These are phyloP conservation scores for Eucalyptus coolabah DNA, from an alignment of 345 rosid species.

Conservation along the genomic window DNA sequence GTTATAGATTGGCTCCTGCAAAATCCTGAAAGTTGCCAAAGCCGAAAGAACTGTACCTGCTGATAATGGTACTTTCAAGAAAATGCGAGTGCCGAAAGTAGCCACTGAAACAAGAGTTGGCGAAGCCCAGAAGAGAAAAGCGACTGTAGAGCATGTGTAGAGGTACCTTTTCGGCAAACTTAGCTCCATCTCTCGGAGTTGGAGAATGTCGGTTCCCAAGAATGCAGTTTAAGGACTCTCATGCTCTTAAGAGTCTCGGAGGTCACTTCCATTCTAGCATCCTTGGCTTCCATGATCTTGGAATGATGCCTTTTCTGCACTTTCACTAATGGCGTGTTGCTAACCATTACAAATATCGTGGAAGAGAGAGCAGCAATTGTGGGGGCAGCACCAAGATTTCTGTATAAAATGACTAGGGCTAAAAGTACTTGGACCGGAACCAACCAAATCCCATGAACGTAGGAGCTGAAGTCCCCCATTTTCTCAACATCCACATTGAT, in stretches of 20 bases:
- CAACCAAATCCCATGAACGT: constrained; percentile 59
- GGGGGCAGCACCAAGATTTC: constrained; percentile 53
- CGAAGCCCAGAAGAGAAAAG: constrained; percentile 66
- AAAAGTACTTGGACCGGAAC: constrained; percentile 48
- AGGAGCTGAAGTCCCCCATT: constrained; percentile 50
- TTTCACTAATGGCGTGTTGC: constrained; percentile 49
- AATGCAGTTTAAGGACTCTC: constrained; percentile 2
- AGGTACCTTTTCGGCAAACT: constrained; percentile 35
- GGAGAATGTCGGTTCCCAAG: constrained; percentile 3
- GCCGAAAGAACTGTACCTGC: constrained; percentile 41
- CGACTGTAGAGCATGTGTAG: constrained; percentile 41
- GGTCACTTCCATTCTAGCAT: neutral
- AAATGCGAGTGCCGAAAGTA: constrained; percentile 41
- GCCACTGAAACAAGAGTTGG: constrained; percentile 49
- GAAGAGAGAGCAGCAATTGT: constrained; percentile 38
- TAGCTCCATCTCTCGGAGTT: constrained; percentile 19
- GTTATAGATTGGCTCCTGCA: constrained; percentile 63
- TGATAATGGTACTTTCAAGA: constrained; percentile 22
- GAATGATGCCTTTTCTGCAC: constrained; percentile 15
- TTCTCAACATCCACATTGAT: constrained; percentile 56
- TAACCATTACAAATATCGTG: constrained; percentile 44
- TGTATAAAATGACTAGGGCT: constrained; percentile 35
- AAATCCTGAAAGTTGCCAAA: constrained; percentile 39
- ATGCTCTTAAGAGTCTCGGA: constrained; percentile 1
- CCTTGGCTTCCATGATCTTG: constrained; percentile 34